phyloP scores from a whole-genome alignment of 1,284 basidiomycete genomes.

The Rhodotorula sp. region DNA sequence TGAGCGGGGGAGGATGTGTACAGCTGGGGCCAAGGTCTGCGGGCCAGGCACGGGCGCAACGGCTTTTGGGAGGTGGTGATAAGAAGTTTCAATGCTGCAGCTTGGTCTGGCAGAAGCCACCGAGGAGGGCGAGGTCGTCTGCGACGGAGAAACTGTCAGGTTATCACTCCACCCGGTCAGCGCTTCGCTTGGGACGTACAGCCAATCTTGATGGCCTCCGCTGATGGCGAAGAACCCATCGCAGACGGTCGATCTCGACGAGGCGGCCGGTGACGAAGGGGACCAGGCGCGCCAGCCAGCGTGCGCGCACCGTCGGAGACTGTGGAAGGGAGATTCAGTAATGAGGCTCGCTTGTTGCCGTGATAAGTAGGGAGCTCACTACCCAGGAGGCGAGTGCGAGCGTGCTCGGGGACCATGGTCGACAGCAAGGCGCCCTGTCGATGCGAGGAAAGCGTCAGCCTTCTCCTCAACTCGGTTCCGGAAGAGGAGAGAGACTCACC shows the following conservation, averaged over 20 bases:
- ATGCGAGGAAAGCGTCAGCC: no score
- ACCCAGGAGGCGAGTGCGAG: slow-evolving; percentile 31
- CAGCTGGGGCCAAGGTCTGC: no score
- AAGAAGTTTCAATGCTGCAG: background rate
- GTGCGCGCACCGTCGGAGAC: slow-evolving; percentile 31
- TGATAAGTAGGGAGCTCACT: background rate
- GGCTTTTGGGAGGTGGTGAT: background rate
- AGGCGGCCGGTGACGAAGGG: slow-evolving; percentile 29
- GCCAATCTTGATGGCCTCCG: slow-evolving; percentile 11
- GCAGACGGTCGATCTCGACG: slow-evolving; percentile 8
- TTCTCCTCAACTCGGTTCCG: background rate
- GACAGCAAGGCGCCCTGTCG: slow-evolving; percentile 15
- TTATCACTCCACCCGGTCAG: background rate
- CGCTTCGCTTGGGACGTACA: background rate
- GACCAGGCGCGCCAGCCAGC: slow-evolving; percentile 18
- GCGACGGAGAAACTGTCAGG: background rate
- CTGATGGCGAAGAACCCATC: slow-evolving; percentile 23
- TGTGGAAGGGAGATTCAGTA: background rate
- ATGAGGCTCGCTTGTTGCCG: no score
- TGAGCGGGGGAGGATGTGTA: no score
- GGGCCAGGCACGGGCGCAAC: background rate
- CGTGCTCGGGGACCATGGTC: slow-evolving; percentile 18
- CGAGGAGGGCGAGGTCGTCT: slow-evolving; percentile 11
- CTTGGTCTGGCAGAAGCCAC: background rate
- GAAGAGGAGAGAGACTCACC: background rate